These are phyloP conservation scores for Fusarium sp. DNA, from an alignment of 2,329 filamentous ascomycete genomes.

Conservation along the genomic window DNA sequence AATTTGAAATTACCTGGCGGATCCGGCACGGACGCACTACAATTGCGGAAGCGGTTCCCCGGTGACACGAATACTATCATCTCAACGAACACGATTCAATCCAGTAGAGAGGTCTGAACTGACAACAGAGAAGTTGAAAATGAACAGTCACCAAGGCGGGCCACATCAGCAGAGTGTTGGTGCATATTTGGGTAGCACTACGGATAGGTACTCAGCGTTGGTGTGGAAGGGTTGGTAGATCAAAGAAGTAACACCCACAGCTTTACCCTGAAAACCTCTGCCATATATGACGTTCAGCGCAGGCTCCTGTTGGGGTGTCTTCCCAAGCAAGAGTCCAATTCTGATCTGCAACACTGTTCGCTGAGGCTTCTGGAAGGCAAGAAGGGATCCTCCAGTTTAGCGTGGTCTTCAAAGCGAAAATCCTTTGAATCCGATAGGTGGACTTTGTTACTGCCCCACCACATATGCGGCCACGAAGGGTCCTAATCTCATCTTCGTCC, in stretches of 20 bases:
- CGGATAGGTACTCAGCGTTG: neutral
- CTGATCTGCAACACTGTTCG: slow-evolving; percentile 36
- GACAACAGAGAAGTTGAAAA: slow-evolving; percentile 29
- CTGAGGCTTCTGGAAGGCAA: slow-evolving; percentile 41
- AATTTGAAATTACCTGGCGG: slow-evolving; percentile 45
- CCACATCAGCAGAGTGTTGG: slow-evolving; percentile 30
- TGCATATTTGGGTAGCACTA: slow-evolving; percentile 7
- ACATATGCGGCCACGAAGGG: slow-evolving; percentile 37
- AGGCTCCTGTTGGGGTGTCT: neutral
- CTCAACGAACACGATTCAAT: slow-evolving; percentile 27
- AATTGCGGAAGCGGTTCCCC: slow-evolving; percentile 46
- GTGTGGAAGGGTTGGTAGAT: neutral
- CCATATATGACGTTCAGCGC: slow-evolving; percentile 3
- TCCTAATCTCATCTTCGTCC: slow-evolving; percentile 35
- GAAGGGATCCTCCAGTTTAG: slow-evolving; percentile 22
- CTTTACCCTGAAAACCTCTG: neutral
- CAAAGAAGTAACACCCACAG: neutral
- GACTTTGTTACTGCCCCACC: slow-evolving; percentile 32
- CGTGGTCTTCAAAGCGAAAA: slow-evolving; percentile 2
- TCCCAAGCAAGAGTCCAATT: slow-evolving; percentile 3
- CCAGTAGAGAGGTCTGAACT: slow-evolving; percentile 17
- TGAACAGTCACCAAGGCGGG: slow-evolving; percentile 28
- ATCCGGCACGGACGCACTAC: slow-evolving; percentile 34
- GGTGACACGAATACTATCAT: slow-evolving; percentile 41
- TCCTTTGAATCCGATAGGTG: slow-evolving; percentile 40